Conservation (phyloP, 495 filamentous ascomycete genomes). For the Aspergillus taichungensis region DNA sequence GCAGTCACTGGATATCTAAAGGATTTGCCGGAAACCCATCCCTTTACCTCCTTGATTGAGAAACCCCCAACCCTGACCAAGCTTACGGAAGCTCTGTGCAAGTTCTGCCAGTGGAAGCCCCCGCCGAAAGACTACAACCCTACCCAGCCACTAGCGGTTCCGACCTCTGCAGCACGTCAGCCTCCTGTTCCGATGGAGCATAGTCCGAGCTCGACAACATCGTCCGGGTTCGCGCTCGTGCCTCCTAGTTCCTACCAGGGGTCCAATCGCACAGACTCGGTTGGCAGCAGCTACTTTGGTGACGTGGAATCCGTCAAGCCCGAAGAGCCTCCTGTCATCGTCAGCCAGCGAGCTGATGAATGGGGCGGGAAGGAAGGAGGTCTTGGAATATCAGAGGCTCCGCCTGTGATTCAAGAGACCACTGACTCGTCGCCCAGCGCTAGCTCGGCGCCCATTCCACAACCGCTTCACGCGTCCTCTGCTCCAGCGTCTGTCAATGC, state of each 20-base stretch:
- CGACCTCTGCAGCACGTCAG: slow-evolving; percentile 52
- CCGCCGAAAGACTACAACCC: slow-evolving; percentile 44
- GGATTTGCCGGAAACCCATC: slow-evolving; percentile 84
- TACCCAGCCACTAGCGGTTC: slow-evolving; percentile 45
- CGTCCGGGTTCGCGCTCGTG: slow-evolving; percentile 61
- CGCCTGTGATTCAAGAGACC: slow-evolving; percentile 12
- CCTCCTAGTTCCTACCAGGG: slow-evolving; percentile 67
- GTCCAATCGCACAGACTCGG: slow-evolving; percentile 75
- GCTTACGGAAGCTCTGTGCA: slow-evolving; percentile 73
- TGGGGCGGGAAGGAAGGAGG: slow-evolving; percentile 58
- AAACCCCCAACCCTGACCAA: slow-evolving; percentile 90
- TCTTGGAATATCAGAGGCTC: slow-evolving; percentile 59
- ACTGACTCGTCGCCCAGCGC: slow-evolving; percentile 22
- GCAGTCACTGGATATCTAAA: slow-evolving; percentile 97
- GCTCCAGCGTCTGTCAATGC: slow-evolving; percentile 58
- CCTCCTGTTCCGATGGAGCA: slow-evolving; percentile 57
- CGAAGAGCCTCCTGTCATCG: slow-evolving; percentile 71
- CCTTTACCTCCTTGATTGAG: slow-evolving; percentile 90
- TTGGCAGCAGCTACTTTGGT: slow-evolving; percentile 77
- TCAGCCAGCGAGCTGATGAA: slow-evolving; percentile 63
- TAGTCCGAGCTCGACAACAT: slow-evolving; percentile 73
- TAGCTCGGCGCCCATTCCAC: slow-evolving; percentile 32
- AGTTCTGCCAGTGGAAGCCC: slow-evolving; percentile 88
- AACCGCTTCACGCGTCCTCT: slow-evolving; percentile 54
- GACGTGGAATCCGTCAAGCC: slow-evolving; percentile 70